Base-by-base conservation (phyloP, 164 flowering plant species). In the Liriodendron chinense region DNA sequence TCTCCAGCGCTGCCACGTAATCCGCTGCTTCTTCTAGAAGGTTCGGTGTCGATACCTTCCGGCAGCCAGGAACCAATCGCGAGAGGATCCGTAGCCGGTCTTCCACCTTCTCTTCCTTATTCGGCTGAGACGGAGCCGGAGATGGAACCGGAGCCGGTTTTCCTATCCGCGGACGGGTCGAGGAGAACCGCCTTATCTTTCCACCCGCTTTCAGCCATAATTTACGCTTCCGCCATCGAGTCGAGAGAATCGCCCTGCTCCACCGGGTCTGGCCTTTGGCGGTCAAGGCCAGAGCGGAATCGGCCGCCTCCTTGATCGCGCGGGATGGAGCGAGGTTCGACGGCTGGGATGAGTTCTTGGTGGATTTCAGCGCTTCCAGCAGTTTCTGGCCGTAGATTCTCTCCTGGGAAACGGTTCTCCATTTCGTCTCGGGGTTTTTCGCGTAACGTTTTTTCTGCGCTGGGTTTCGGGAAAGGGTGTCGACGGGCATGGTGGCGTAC, bases 51-150 rank as follows among this genome's bases (percentile, higher is more conserved):
- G 90, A 78, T 34, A 86, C 76, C 74, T 90, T 87, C 79, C 84
- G 83, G 82, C 97, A 86, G 23, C 97, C 97, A 72, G 97, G 97
- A 43, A 92, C 93, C 65, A 92, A 77, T 56, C 92, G 85, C 24
- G 92, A 90, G 0, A 92, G 88, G 34, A 85, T 79, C 26, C 84
- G 75, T 56, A 74, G 53, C 23, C 76, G 61, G 1, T 25, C 70
- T 24, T 25, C 7, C 48, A 74, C 61, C 64, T 66, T 66, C 70
- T 66, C 70, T 20, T 47, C 76, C 62, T 74, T 66, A 64, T 24
- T 53, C 22, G 28, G 47, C 34, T 10, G 34, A 23, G 34, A 14
- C 10, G 57, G 26, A 28, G 43, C 47, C 20, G 43, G 26, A n/a
- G 67, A 53, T 24, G 3, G 23, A 24, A 12, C 9, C 3, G 70